Percentiles rank a stretch among this genome's conserved stretches.
These are phyloP conservation scores for Rhizophagus clarus DNA, from an alignment of 192 early-diverging fungal genomes.

Conservation along the genomic window DNA sequence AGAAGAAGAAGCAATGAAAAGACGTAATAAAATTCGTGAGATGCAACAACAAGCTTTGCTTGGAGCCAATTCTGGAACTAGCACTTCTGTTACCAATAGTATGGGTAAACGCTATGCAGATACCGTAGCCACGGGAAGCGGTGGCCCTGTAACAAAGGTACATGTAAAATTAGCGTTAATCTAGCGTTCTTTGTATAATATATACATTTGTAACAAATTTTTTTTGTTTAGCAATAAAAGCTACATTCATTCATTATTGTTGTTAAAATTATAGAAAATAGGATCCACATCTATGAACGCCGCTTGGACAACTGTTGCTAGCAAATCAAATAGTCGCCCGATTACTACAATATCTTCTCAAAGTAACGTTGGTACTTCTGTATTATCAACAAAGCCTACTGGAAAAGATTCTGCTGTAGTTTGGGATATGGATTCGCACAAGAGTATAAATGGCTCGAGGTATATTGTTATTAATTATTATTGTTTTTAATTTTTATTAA, in stretches of 20 bases:
- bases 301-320: conserved; percentile 46
- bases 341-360: conserved; percentile 14
- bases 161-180: neutral
- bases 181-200: neutral
- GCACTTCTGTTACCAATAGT: conserved; percentile 31
- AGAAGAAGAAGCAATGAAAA: conserved; percentile 56
- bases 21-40: conserved; percentile 38
- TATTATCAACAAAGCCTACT: neutral
- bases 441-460: neutral
- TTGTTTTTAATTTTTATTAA: too few species aligned
- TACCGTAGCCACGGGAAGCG: conserved; percentile 38
- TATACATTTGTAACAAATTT: neutral
- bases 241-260: neutral
- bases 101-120: conserved; percentile 48
- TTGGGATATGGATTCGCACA: conserved; percentile 10
- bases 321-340: conserved; percentile 12
- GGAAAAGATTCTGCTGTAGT: neutral
- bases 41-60: conserved; percentile 39
- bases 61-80: conserved; percentile 24
- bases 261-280: conserved; percentile 3
- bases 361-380: neutral
- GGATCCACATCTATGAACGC: conserved; percentile 12
- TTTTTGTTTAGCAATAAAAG: neutral
- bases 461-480: too few species aligned
- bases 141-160: conserved; percentile 24